A percentile compares a stretch with the other conserved stretches of the same genome.
phyloP scores from a whole-genome alignment of 139 green algal genomes.

The Pycnococcus provasolii region DNA sequence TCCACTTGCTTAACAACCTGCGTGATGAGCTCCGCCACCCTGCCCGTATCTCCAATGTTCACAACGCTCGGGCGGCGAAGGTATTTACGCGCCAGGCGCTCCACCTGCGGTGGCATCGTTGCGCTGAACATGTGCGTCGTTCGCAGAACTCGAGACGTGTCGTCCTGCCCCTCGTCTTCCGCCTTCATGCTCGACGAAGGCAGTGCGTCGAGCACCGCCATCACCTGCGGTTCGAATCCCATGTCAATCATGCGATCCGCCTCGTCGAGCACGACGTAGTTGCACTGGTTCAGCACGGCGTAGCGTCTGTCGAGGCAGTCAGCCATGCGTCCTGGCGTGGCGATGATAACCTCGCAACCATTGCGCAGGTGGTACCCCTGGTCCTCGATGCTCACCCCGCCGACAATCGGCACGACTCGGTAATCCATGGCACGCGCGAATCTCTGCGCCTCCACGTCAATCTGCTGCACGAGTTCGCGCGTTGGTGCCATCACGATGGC shows the following conservation, averaged over 20 bases:
- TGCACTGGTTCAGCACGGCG: conserved; percentile 95
- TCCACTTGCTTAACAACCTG: conserved; percentile 67
- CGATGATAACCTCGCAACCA: conserved; percentile 91
- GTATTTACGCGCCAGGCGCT: conserved; percentile 63
- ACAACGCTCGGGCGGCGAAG: conserved; percentile 54
- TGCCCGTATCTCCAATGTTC: conserved; percentile 77
- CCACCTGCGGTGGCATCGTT: conserved; percentile 87
- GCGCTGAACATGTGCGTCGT: conserved; percentile 99
- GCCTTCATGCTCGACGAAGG: conserved; percentile 78
- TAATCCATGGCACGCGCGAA: conserved; percentile 53
- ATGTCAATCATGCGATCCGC: conserved; percentile 99
- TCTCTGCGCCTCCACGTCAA: conserved; percentile 76
- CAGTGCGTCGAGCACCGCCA: conserved; percentile 69
- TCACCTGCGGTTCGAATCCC: conserved; percentile 90
- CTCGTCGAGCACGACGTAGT: conserved; percentile 99
- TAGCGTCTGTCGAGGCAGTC: conserved; percentile 93
- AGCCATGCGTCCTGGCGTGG: conserved; percentile 84
- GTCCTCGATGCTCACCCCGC: conserved; percentile 91
- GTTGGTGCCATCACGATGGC: conserved; percentile 91
- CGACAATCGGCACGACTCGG: conserved; percentile 79
- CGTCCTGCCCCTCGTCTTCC: conserved; percentile 63
- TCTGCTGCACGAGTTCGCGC: conserved; percentile 55
- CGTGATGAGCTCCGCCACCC: conserved; percentile 75
- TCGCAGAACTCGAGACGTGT: conserved; percentile 27
- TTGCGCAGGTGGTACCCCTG: conserved; percentile 75